Conservation (phyloP, 1,139 yeast genomes). For the Waltiozyma sp. region DNA sequence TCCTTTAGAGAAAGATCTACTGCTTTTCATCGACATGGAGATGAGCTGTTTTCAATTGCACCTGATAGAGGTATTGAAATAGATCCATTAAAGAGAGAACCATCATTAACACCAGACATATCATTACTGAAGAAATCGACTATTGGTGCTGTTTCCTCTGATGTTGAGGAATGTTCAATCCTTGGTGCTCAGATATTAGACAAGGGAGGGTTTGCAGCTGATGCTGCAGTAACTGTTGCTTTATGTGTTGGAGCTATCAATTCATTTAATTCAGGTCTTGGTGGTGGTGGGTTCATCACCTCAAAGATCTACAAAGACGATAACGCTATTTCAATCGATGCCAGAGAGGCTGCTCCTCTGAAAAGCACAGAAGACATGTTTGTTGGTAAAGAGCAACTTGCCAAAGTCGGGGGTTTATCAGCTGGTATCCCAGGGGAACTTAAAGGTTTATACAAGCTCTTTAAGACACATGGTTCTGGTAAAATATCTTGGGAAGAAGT, state of each 20-base stretch:
- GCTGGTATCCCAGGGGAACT: slow-evolving; percentile 86
- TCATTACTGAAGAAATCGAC: slow-evolving; percentile 11
- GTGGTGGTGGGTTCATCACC: slow-evolving; percentile 81
- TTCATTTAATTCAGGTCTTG: slow-evolving; percentile 81
- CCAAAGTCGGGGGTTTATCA: slow-evolving; percentile 76
- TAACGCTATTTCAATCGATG: slow-evolving; percentile 57
- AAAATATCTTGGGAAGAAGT: slow-evolving; percentile 61
- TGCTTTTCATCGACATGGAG: neutral
- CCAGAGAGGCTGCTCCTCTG: slow-evolving; percentile 79
- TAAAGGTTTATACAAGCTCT: slow-evolving; percentile 62
- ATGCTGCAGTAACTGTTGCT: slow-evolving; percentile 84
- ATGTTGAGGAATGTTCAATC: slow-evolving; percentile 15
- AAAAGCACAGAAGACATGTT: slow-evolving; percentile 58
- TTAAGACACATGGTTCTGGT: slow-evolving; percentile 56
- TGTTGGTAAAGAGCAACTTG: slow-evolving; percentile 30
- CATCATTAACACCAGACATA: slow-evolving; percentile 14
- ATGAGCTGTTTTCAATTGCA: slow-evolving; percentile 2
- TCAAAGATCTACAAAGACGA: slow-evolving; percentile 33
- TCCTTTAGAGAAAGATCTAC: neutral
- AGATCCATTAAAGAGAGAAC: slow-evolving; percentile 12
- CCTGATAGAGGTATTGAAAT: slow-evolving; percentile 18
- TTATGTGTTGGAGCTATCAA: slow-evolving; percentile 80
- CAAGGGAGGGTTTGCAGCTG: slow-evolving; percentile 50
- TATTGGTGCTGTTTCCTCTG: slow-evolving; percentile 17
- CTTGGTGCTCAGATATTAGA: slow-evolving; percentile 14